phyloP scores from a whole-genome alignment of 345 rosid species.

The Psidium friedrichsthalianum region DNA sequence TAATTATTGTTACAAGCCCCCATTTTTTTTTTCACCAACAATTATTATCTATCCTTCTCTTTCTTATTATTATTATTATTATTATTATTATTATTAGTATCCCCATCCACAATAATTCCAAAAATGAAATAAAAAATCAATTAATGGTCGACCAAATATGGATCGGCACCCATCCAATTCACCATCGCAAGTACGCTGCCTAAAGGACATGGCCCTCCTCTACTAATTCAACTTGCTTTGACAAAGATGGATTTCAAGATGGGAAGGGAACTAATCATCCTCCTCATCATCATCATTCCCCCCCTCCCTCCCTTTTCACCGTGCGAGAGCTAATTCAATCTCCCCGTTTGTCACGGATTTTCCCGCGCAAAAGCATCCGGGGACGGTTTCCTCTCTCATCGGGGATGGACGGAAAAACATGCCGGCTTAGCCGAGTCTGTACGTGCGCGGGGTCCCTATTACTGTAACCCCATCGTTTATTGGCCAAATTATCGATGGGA shows the following conservation, averaged over 20 bases:
- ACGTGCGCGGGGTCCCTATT: not conserved
- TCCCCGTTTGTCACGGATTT: not conserved
- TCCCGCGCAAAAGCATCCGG: no score
- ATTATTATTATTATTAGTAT: no score
- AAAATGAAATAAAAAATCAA: not conserved
- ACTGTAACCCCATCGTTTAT: not conserved
- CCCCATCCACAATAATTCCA: no score
- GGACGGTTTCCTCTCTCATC: not conserved
- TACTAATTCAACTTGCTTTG: not conserved
- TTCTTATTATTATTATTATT: not conserved
- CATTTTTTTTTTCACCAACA: constrained; percentile 9
- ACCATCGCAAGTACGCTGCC: not conserved
- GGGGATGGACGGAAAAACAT: not conserved
- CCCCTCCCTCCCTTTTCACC: not conserved
- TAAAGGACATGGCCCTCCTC: not conserved
- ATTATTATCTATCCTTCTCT: not conserved
- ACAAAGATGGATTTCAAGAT: not conserved
- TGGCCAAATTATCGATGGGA: not conserved
- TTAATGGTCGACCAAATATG: not conserved
- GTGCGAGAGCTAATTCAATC: not conserved
- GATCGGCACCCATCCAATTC: not conserved
- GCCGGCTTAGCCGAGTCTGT: no score
- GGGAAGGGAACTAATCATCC: not conserved
- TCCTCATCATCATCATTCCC: not conserved
- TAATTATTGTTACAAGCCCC: constrained; percentile 51